Conservation (phyloP, 306 rosid genomes). For the Pterocarpus macrocarpus region DNA sequence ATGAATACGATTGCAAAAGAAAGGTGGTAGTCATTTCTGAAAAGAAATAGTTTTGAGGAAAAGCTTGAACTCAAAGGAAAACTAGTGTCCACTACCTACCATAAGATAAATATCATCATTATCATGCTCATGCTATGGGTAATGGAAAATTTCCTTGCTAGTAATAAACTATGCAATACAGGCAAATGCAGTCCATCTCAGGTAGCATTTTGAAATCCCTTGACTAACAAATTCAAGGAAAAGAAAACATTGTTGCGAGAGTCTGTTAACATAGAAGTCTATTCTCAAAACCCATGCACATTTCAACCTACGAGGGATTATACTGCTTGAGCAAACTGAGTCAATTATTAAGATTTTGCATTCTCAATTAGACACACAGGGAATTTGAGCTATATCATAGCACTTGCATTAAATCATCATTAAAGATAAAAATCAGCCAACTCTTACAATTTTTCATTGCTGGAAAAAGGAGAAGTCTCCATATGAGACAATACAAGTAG, state of each 20-base stretch:
- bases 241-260: background rate
- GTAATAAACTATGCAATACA: background rate
- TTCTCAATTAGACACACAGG: background rate
- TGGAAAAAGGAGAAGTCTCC: too few species aligned
- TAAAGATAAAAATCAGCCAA: too few species aligned
- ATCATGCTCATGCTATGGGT: background rate
- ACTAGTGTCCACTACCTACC: background rate
- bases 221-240: constrained; percentile 10
- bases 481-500: background rate
- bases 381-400: constrained; percentile 20
- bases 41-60: constrained; percentile 7
- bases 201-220: background rate
- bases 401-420: too few species aligned
- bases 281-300: background rate
- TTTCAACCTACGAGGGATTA: background rate
- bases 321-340: background rate
- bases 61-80: constrained; percentile 1
- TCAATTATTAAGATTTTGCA: background rate
- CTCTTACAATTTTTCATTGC: too few species aligned
- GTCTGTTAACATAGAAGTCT: background rate
- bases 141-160: constrained; percentile 2
- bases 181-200: constrained; percentile 6
- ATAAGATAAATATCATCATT: background rate
- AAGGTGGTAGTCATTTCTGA: background rate
- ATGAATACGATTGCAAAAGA: background rate